Percentiles rank a stretch among this genome's conserved stretches.
phyloP scores from a whole-genome alignment of 2,329 filamentous ascomycete genomes.

The Alternaria infectoria region DNA sequence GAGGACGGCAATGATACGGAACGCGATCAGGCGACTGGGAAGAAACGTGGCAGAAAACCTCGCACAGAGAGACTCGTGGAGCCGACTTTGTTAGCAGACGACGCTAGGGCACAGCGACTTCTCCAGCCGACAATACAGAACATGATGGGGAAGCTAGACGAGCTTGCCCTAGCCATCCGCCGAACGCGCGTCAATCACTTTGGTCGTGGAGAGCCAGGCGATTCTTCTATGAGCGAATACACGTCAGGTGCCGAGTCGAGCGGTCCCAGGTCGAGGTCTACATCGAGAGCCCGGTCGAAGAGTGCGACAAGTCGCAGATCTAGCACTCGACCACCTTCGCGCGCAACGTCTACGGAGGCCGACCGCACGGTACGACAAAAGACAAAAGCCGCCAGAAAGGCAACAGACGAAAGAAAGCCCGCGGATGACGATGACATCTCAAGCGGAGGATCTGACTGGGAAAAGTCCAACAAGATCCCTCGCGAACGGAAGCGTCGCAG shows the following conservation, averaged over 20 bases:
- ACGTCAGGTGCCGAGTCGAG: constrained; percentile 35
- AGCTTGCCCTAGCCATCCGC: constrained; percentile 73
- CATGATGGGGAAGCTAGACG: constrained; percentile 72
- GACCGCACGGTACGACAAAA: neutral
- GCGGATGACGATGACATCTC: constrained; percentile 20
- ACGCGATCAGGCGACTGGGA: neutral
- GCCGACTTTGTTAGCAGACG: constrained; percentile 71
- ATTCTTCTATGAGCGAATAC: constrained; percentile 39
- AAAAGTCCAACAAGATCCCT: neutral
- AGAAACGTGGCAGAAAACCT: constrained; percentile 18
- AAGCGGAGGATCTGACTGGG: constrained; percentile 44
- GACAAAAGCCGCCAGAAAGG: neutral
- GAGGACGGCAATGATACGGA: constrained; percentile 4
- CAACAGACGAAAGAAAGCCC: neutral
- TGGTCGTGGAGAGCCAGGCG: constrained; percentile 25
- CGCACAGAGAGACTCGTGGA: constrained; percentile 11
- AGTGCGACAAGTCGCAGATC: constrained; percentile 14
- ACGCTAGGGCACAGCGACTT: constrained; percentile 69
- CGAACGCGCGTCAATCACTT: constrained; percentile 64
- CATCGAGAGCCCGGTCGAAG: constrained; percentile 23
- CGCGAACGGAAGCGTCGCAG: constrained; percentile 18
- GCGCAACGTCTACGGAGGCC: neutral
- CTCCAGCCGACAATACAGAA: constrained; percentile 74
- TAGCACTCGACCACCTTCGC: constrained; percentile 16
- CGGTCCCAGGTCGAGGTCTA: constrained; percentile 14